Evolutionary conservation across 768 basidiomycete genomes (phyloP).

Genomic region (Leccinellum rugosiceps): DNA sequence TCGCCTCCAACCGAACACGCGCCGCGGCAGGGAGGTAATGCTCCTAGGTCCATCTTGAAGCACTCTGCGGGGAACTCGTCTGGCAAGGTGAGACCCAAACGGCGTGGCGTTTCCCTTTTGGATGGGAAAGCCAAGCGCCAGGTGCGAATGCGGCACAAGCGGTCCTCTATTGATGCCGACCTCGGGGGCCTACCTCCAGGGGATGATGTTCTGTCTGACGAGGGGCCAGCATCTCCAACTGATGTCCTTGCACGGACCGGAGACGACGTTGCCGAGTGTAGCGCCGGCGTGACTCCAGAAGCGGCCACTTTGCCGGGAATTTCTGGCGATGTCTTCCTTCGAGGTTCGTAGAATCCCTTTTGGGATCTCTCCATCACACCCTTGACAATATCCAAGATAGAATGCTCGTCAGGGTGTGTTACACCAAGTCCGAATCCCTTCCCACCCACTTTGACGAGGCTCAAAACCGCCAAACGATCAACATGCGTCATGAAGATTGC

Average conservation of each 20-base stretch:
- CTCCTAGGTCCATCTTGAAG: conserved; percentile 27
- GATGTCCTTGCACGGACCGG: conserved; percentile 66
- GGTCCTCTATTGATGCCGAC: conserved; percentile 22
- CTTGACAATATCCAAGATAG: conserved; percentile 56
- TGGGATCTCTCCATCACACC: neutral
- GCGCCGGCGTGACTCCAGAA: conserved; percentile 53
- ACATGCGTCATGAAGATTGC: conserved; percentile 64
- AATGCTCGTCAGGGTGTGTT: conserved; percentile 79
- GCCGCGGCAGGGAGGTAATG: conserved; percentile 5
- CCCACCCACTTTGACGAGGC: conserved; percentile 60
- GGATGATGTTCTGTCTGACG: conserved; percentile 11
- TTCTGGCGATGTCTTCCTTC: conserved; percentile 60
- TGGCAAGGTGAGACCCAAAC: conserved; percentile 4
- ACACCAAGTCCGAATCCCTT: conserved; percentile 53
- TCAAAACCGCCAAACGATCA: conserved; percentile 58
- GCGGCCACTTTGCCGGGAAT: conserved; percentile 19
- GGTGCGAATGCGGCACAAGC: conserved; percentile 12
- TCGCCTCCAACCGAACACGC: conserved; percentile 4
- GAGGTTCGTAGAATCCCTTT: conserved; percentile 50
- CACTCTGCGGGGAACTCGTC: conserved; percentile 11
- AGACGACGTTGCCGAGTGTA: conserved; percentile 55
- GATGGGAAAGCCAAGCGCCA: conserved; percentile 10
- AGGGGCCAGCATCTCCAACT: conserved; percentile 49
- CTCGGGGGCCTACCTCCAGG: neutral
- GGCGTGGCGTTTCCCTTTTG: conserved; percentile 13